phyloP scores from a whole-genome alignment of 371 early-diverging fungal genomes.

The Haplosporangium sp. region DNA sequence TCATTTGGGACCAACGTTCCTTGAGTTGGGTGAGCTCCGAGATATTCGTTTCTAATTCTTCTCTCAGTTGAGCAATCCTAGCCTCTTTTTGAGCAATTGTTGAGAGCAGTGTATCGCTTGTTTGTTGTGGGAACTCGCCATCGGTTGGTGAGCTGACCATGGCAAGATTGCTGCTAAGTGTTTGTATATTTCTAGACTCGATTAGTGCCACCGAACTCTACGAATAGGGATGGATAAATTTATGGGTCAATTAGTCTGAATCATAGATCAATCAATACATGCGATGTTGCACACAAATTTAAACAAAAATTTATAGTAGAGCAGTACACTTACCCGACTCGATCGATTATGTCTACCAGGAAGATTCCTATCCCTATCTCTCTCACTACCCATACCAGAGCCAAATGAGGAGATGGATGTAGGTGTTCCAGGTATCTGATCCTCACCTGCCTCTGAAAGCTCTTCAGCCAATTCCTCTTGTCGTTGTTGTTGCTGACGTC shows the following conservation, averaged over 20 bases:
- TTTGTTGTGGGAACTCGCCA: conserved; percentile 38
- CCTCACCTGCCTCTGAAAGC: conserved; percentile 41
- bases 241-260: background rate
- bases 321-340: conserved; percentile 28
- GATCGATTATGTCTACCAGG: conserved; percentile 26
- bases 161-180: conserved; percentile 53
- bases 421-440: conserved; percentile 45
- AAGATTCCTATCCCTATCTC: conserved; percentile 27
- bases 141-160: conserved; percentile 53
- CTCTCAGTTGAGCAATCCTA: conserved; percentile 46
- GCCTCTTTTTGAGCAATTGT: conserved; percentile 56
- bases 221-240: background rate
- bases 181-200: conserved; percentile 45
- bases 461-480: conserved; percentile 44
- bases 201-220: conserved; percentile 45
- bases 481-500: conserved; percentile 43
- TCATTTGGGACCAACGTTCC: conserved; percentile 55
- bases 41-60: conserved; percentile 48
- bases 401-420: conserved; percentile 46
- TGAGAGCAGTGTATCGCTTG: conserved; percentile 40
- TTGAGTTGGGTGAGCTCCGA: conserved; percentile 48
- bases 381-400: conserved; percentile 24
- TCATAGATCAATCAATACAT: too few relatives aligned
- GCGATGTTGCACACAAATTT: background rate
- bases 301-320: background rate